Evolutionary conservation across 2,329 filamentous ascomycete species (phyloP).

Genomic region (Penicillium sp.): DNA sequence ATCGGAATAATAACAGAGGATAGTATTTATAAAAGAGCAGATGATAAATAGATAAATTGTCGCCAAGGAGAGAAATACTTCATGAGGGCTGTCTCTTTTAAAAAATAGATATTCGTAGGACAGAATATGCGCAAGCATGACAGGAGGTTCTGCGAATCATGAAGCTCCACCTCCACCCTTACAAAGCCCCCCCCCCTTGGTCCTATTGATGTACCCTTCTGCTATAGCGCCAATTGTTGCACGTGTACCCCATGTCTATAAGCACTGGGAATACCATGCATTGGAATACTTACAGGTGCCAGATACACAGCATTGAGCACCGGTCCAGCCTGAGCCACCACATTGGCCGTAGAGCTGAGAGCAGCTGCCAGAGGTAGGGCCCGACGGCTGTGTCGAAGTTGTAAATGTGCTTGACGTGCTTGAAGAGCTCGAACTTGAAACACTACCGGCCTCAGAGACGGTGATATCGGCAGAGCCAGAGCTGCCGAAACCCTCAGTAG

Average conservation of each 20-base stretch:
- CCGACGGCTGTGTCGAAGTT: background rate
- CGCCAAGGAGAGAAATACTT: background rate
- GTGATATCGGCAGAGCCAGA: conserved; percentile 10
- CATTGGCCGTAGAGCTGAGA: conserved; percentile 3
- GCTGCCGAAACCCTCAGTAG: conserved; percentile 9
- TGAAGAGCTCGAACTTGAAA: background rate
- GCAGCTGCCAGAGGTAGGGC: conserved; percentile 4
- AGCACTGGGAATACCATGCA: conserved; percentile 10
- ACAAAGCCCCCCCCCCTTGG: background rate
- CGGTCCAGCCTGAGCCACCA: conserved; percentile 8
- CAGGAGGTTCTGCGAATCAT: background rate
- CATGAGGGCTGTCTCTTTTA: background rate
- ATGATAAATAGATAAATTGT: background rate
- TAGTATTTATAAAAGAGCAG: background rate
- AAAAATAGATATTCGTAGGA: background rate
- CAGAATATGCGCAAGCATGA: background rate
- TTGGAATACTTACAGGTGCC: conserved; percentile 7
- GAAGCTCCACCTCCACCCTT: background rate
- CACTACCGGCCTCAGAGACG: conserved; percentile 5
- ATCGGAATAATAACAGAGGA: background rate
- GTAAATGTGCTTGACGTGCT: background rate
- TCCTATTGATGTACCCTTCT: background rate
- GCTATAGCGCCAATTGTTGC: background rate
- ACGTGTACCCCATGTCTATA: conserved; percentile 6
- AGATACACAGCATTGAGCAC: conserved; percentile 5